These are phyloP conservation scores for Trichophyton verrucosum DNA, from an alignment of 2,329 filamentous ascomycete species.

Conservation along the genomic window DNA sequence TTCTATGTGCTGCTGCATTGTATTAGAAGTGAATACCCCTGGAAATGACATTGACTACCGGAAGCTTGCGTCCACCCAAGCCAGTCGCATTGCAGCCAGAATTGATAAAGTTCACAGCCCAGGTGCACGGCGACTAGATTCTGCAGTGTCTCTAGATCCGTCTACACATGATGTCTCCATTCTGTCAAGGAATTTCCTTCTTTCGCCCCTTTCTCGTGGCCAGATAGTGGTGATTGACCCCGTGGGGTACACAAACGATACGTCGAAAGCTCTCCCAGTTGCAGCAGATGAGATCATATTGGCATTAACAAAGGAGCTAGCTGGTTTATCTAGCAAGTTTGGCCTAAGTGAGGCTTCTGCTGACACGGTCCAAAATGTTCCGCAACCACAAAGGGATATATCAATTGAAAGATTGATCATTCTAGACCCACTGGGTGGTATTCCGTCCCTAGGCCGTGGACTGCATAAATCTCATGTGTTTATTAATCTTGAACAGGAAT, in stretches of 20 bases:
- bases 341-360: constrained; percentile 34
- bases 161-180: constrained; percentile 25
- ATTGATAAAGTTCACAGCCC: constrained; percentile 57
- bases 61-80: constrained; percentile 47
- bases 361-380: constrained; percentile 28
- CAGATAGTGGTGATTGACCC: constrained; percentile 59
- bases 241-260: constrained; percentile 46
- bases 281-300: constrained; percentile 55
- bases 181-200: constrained; percentile 42
- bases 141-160: constrained; percentile 35
- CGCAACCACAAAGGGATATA: constrained; percentile 39
- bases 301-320: constrained; percentile 63
- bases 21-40: constrained; percentile 49
- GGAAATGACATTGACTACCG: constrained; percentile 25
- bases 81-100: constrained; percentile 59
- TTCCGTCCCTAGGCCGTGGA: constrained; percentile 51
- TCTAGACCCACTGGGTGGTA: constrained; percentile 74
- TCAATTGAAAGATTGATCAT: constrained; percentile 76
- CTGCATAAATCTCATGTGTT: constrained; percentile 62
- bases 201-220: constrained; percentile 54
- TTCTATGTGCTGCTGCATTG: constrained; percentile 68
- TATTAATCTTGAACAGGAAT: constrained; percentile 89
- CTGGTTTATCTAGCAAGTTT: constrained; percentile 46
- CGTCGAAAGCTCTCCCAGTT: constrained; percentile 38
- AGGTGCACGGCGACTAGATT: constrained; percentile 57